Base-by-base conservation (phyloP, 768 basidiomycete species). In the Sporobolomyces roseus region DNA sequence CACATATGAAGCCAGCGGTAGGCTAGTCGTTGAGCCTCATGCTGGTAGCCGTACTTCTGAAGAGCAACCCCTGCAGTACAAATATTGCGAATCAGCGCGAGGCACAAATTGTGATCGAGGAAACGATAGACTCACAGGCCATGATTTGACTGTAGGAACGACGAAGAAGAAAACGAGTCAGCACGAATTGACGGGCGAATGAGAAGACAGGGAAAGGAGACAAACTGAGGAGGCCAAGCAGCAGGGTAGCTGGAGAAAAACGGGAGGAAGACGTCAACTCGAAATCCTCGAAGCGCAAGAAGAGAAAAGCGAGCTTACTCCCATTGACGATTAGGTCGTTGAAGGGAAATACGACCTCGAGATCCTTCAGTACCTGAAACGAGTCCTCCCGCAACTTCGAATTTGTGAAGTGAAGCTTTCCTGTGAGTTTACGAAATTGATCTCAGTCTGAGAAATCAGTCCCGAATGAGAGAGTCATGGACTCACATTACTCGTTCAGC, bases 1-100 rank as follows among this genome's bases (percentile, higher is more conserved):
- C 70, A 92, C 93, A 99, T 96, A 82, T 97, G 97, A n/a, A 96
- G 84, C 85, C 90, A 99, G 60, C 94, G 83, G 80, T 99, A 99
- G 1, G 94, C 88, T 55, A 98, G 81, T 53, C 96, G 84, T 72
- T 94, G 91, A 2, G 93, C 90, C 71, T 96, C 93, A 70, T 94
- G 90, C 4, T 89, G 81, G 78, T 92, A 96, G 3, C 94, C 94
- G 77, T 99, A 99, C 61, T 94, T 87, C 74, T 96, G 92, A 29
- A 98, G 83, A 48, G 93, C 94, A 60, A 97, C 92, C 94, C 94
- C 66, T 68, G 61, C 23, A 29, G n/a, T 3, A 41, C n/a, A 36
- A 38, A 25, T 30, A 21, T 13, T 54, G 27, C 21, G 16, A 36
- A 14, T 35, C 52, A 36, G 32, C 32, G 13, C 9, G 32, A 12